Conservation (phyloP, 1,284 basidiomycete species). For the Irpex sp. region DNA sequence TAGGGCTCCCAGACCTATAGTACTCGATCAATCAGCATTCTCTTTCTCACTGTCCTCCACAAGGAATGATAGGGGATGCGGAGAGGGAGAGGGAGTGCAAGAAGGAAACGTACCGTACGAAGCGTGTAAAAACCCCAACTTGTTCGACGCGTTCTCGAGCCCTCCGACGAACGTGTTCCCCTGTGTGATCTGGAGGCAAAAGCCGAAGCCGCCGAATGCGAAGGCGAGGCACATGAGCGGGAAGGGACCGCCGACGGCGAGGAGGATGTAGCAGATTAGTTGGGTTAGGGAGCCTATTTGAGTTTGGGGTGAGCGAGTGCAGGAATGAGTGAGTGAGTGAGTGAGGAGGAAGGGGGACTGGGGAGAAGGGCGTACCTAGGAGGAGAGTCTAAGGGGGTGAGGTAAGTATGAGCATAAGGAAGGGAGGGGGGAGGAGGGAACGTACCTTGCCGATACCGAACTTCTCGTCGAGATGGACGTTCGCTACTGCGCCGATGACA, state of each 20-base stretch:
- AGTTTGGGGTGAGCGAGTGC: no score
- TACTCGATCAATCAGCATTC: neutral
- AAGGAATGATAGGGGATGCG: neutral
- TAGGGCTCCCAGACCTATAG: constrained; percentile 60
- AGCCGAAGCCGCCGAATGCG: constrained; percentile 55
- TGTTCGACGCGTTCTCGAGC: constrained; percentile 38
- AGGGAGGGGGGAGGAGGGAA: neutral
- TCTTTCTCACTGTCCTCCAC: neutral
- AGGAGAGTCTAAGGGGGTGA: constrained; percentile 32
- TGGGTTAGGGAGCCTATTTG: constrained; percentile 38
- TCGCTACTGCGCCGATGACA: constrained; percentile 46
- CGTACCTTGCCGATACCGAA: constrained; percentile 59
- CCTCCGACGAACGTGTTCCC: constrained; percentile 53
- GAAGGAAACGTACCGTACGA: constrained; percentile 46
- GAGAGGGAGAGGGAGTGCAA: no score
- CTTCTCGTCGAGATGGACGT: constrained; percentile 52
- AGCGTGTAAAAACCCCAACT: constrained; percentile 55
- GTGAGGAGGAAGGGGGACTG: neutral
- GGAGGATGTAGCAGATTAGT: constrained; percentile 41
- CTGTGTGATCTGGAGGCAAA: constrained; percentile 49
- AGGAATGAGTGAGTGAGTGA: no score
- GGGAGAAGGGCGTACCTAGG: constrained; percentile 24
- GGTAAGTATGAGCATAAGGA: neutral
- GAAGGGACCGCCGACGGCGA: constrained; percentile 60
- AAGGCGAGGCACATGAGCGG: constrained; percentile 62